These are phyloP conservation scores for Neofusicoccum laricinum DNA, from an alignment of 2,329 filamentous ascomycete genomes.

Conservation along the genomic window DNA sequence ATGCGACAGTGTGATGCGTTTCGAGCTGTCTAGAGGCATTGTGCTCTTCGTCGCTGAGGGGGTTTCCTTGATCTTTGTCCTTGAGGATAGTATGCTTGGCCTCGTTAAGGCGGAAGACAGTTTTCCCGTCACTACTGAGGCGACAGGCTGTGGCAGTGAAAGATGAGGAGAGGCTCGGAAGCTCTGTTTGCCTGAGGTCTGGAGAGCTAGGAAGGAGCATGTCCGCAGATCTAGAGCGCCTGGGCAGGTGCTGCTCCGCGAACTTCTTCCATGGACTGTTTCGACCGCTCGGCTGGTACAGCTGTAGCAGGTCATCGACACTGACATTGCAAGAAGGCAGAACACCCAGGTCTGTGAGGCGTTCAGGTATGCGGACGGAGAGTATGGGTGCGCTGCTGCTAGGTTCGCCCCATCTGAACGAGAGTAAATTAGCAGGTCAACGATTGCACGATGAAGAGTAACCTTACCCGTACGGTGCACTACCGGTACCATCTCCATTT, in stretches of 20 bases:
- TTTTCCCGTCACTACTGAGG: not conserved
- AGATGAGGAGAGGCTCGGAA: not conserved
- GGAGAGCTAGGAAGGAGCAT: not conserved
- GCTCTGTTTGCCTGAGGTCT: not conserved
- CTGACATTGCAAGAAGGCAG: not conserved
- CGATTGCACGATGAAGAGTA: not conserved
- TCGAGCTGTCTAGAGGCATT: not conserved
- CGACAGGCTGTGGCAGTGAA: not conserved
- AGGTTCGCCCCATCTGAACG: not conserved
- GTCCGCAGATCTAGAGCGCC: not conserved
- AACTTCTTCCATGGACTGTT: constrained; percentile 2
- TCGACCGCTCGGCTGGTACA: not conserved
- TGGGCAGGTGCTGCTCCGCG: not conserved
- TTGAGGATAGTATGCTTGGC: not conserved
- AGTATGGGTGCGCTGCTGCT: not conserved
- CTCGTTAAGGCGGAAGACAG: not conserved
- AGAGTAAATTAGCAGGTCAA: not conserved
- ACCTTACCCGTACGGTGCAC: not conserved
- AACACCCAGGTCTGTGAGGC: not conserved
- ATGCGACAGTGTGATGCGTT: not conserved
- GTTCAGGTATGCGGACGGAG: not conserved
- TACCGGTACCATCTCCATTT: not conserved
- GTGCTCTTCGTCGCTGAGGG: not conserved
- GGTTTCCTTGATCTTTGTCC: not conserved
- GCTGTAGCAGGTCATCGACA: not conserved